These are phyloP conservation scores for Neofusicoccum cordaticola DNA, from an alignment of 2,329 filamentous ascomycete species.

Conservation along the genomic window DNA sequence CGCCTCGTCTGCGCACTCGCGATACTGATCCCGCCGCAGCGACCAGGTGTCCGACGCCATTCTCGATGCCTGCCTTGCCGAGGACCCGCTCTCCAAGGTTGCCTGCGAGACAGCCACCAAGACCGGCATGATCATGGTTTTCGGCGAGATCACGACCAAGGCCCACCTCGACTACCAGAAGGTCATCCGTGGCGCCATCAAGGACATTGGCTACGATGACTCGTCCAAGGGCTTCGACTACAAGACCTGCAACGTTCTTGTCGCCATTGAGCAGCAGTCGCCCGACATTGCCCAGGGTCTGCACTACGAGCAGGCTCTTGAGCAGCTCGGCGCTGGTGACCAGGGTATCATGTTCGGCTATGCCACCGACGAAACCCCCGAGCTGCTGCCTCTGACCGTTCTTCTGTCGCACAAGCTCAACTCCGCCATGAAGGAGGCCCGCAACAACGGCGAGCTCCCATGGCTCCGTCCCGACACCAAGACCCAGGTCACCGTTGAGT, in stretches of 20 bases:
- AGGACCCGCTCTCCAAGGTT: conserved; percentile 96
- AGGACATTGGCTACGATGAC: conserved; percentile 98
- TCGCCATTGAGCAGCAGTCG: conserved; percentile 98
- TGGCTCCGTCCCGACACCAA: conserved; percentile 99
- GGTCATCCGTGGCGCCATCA: conserved; percentile 89
- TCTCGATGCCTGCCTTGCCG: conserved; percentile 92
- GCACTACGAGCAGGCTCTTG: conserved; percentile 94
- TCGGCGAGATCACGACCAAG: conserved; percentile 90
- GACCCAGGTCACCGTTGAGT: conserved; percentile 99
- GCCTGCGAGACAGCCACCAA: conserved; percentile 99
- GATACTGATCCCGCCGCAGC: conserved; percentile 34
- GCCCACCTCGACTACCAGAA: conserved; percentile 96
- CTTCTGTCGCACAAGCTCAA: conserved; percentile 97
- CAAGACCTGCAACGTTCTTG: conserved; percentile 98
- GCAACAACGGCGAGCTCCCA: conserved; percentile 79
- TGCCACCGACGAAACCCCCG: conserved; percentile 97
- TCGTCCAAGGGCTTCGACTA: conserved; percentile 99
- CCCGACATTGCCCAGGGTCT: conserved; percentile 99
- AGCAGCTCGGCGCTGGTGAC: conserved; percentile 97
- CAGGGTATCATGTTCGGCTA: conserved; percentile 99
- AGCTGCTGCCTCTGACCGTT: conserved; percentile 91
- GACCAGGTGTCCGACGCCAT: conserved; percentile 98
- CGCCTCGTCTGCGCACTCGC: background rate
- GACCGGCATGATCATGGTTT: conserved; percentile 96
- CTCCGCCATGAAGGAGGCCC: conserved; percentile 85